Evolutionary conservation across 148 eudicot genomes (phyloP), one percentile per base, ranked within the genome.

Genomic region (Cornus florida): DNA sequence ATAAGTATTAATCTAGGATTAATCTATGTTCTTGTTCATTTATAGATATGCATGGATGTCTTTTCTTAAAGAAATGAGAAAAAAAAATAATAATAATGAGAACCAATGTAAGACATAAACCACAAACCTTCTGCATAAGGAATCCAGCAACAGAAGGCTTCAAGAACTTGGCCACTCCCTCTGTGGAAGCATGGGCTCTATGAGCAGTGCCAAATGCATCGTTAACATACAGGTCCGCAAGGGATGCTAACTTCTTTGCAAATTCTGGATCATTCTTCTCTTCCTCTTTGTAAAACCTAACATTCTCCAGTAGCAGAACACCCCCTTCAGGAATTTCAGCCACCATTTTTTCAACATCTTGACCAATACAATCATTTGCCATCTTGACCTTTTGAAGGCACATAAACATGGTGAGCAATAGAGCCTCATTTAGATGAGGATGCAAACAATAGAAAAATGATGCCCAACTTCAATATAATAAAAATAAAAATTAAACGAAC

Each of bases 241-340:
- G 82, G 10, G 94, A 84, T 56, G 98, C 98, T 74, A 94, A 86
- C 72, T 91, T 91, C 88, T 91, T 89, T 32, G 97, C 92, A 48
- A 92, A 91, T 64, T 88, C 94, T 59, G 97, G 97, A 11, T 94
- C 98, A 65, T 94, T 94, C 89, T 94, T 94, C 87, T 92, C 98
- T 79, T 94, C 98, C 81, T 94, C 98, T 79, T 94, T 94, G 77
- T 92, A 82, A 69, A 94, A 94, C 84, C 98, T 91, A 72, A 90
- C 97, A 79, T 92, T 92, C 87, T 92, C 94, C 74, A 92, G 90
- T 20, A 92, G 94, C 85, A 94, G 77, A 79, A 91, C 97, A 74
- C 93, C 87, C 50, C 98, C 98, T 53, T 91, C 94, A 28, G 97
- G 98, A 67, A 92, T 85, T 70, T 65, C 84, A 74, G 89, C 93